Conservation (phyloP, 371 early-diverging fungal species). For the Rhizopus arrhizus region DNA sequence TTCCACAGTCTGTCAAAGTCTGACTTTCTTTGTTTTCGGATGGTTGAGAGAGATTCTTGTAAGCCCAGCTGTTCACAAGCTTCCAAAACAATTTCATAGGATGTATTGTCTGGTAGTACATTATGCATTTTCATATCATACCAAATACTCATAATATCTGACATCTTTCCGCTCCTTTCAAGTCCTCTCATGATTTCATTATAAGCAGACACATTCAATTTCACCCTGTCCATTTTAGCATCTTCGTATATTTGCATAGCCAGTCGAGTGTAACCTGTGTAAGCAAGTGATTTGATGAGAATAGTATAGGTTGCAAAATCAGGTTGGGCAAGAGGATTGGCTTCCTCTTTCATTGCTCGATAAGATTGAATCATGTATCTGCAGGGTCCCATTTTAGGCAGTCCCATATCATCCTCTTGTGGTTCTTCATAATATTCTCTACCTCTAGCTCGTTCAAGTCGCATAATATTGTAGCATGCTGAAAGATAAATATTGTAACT, state of each 20-base stretch:
- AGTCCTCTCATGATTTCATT: slow-evolving; percentile 36
- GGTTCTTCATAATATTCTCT: slow-evolving; percentile 1
- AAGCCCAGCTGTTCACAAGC: slow-evolving; percentile 44
- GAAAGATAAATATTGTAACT: slow-evolving; percentile 41
- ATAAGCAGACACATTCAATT: slow-evolving; percentile 28
- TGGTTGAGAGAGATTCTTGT: slow-evolving; percentile 28
- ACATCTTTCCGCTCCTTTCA: slow-evolving; percentile 25
- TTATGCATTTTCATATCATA: slow-evolving; percentile 39
- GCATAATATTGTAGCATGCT: slow-evolving; percentile 22
- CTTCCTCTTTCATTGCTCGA: slow-evolving; percentile 2
- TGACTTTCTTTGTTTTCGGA: slow-evolving; percentile 36
- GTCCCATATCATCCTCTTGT: not conserved
- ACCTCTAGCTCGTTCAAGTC: not conserved
- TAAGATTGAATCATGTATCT: not conserved
- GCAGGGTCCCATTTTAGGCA: not conserved
- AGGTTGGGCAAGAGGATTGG: slow-evolving; percentile 14
- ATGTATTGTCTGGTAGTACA: slow-evolving; percentile 33
- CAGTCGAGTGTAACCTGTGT: slow-evolving; percentile 27
- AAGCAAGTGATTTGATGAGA: slow-evolving; percentile 34
- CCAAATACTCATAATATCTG: slow-evolving; percentile 52
- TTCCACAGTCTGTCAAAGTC: slow-evolving; percentile 32
- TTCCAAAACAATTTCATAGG: slow-evolving; percentile 45
- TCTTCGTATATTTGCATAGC: slow-evolving; percentile 45
- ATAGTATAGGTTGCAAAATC: slow-evolving; percentile 48
- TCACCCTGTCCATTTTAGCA: slow-evolving; percentile 24